Conservation (phyloP, 305 asterid species). For the Plantago rigida region DNA sequence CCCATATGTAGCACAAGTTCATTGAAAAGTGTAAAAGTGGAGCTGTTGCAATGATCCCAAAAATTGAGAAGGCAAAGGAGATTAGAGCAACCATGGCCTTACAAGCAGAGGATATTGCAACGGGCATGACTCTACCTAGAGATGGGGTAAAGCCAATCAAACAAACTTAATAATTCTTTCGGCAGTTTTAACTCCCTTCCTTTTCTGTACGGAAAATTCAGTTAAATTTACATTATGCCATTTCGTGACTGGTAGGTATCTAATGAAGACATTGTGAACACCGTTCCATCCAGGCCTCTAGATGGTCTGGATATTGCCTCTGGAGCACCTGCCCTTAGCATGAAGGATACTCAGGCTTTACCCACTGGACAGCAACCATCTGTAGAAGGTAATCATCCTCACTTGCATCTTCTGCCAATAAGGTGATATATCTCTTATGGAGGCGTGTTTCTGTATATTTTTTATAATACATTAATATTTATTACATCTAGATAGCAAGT, state of each 20-base stretch:
- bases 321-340: slow-evolving; percentile 28
- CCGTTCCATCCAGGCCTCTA: slow-evolving; percentile 70
- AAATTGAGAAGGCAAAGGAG: slow-evolving; percentile 80
- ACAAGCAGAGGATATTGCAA: slow-evolving; percentile 44
- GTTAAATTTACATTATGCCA: background rate
- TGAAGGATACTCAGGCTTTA: slow-evolving; percentile 27
- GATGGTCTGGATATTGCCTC: slow-evolving; percentile 37
- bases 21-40: slow-evolving; percentile 84
- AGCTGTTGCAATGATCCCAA: slow-evolving; percentile 84
- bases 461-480: too few species aligned
- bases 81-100: slow-evolving; percentile 57
- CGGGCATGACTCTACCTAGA: slow-evolving; percentile 49
- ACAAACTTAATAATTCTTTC: slow-evolving; percentile 18
- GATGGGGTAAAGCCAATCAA: slow-evolving; percentile 43
- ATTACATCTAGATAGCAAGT: too few species aligned
- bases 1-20: slow-evolving; percentile 73
- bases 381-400: slow-evolving; percentile 42
- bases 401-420: slow-evolving; percentile 13
- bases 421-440: slow-evolving; percentile 4
- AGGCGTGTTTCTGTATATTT: background rate
- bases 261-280: slow-evolving; percentile 49
- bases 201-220: background rate
- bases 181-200: slow-evolving; percentile 3
- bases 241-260: slow-evolving; percentile 19
- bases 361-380: slow-evolving; percentile 32